Conservation (phyloP, 148 eudicot species). For the Fallopia convolvulus region DNA sequence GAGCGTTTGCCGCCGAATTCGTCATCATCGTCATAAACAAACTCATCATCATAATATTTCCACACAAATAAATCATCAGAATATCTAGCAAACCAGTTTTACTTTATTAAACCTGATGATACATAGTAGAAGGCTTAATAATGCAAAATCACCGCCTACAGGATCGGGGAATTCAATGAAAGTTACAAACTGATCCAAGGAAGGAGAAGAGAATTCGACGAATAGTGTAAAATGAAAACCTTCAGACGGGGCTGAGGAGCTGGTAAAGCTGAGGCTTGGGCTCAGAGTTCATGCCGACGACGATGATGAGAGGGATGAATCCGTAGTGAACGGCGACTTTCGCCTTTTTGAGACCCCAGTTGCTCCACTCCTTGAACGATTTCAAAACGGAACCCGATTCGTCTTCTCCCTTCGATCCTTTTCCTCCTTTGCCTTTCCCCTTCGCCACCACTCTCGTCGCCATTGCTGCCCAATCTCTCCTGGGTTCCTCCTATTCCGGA, state of each 20-base stretch:
- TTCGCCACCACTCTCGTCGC: conserved; percentile 7
- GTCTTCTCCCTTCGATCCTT: neutral
- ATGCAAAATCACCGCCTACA: neutral
- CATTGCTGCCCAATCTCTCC: neutral
- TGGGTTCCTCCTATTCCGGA: neutral
- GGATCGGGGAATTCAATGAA: too few species aligned
- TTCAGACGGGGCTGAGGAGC: conserved; percentile 9
- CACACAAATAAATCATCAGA: neutral
- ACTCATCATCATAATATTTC: too few species aligned
- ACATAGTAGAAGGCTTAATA: too few species aligned
- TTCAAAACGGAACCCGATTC: neutral
- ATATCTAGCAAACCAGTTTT: neutral
- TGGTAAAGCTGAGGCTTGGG: conserved; percentile 9
- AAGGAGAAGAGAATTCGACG: neutral
- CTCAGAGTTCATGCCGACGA: conserved; percentile 11
- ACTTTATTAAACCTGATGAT: neutral
- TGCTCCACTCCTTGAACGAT: conserved; percentile 11
- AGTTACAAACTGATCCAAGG: too few species aligned
- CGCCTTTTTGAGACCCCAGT: neutral
- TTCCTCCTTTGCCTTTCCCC: neutral
- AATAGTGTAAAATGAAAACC: neutral
- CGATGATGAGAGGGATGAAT: conserved; percentile 9
- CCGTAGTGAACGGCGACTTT: conserved; percentile 6
- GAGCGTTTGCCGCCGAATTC: too few species aligned
- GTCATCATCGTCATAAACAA: too few species aligned